Evolutionary conservation across 805 yeast genomes (phyloP).

Genomic region (Starmerella stigmatis): DNA sequence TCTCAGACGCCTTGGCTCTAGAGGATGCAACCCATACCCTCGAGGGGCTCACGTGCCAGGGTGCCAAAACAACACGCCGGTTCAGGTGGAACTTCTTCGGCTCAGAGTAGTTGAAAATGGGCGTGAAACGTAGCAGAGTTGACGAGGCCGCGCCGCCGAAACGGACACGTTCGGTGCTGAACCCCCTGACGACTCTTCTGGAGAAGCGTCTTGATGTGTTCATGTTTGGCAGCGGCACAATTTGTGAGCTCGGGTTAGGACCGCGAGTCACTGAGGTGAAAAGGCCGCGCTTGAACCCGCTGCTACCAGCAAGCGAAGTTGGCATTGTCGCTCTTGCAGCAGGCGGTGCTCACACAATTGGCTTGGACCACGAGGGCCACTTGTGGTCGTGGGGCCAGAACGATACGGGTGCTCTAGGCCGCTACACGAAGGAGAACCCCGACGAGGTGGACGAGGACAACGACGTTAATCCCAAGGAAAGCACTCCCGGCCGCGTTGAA

Average conservation of each 20-base stretch:
- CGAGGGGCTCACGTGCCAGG: not conserved
- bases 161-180: conserved; percentile 16
- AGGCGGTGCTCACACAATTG: conserved; percentile 93
- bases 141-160: conserved; percentile 15
- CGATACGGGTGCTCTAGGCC: conserved; percentile 83
- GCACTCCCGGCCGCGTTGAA: conserved; percentile 75
- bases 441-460: conserved; percentile 58
- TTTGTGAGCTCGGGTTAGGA: conserved; percentile 97
- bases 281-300: conserved; percentile 86
- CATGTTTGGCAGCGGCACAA: conserved; percentile 93
- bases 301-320: conserved; percentile 47
- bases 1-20: not conserved
- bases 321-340: conserved; percentile 79
- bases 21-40: conserved; percentile 1
- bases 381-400: conserved; percentile 99
- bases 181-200: conserved; percentile 14
- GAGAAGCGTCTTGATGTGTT: conserved; percentile 50
- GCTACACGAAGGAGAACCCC: conserved; percentile 66
- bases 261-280: conserved; percentile 91
- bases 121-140: conserved; percentile 15
- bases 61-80: not conserved
- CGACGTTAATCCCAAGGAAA: conserved; percentile 76
- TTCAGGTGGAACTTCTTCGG: not conserved
- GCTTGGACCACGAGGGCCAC: conserved; percentile 60
- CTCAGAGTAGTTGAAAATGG: not conserved